These are phyloP conservation scores for Monosporozyma yasuniensis DNA, from an alignment of 805 yeast genomes.

Conservation along the genomic window DNA sequence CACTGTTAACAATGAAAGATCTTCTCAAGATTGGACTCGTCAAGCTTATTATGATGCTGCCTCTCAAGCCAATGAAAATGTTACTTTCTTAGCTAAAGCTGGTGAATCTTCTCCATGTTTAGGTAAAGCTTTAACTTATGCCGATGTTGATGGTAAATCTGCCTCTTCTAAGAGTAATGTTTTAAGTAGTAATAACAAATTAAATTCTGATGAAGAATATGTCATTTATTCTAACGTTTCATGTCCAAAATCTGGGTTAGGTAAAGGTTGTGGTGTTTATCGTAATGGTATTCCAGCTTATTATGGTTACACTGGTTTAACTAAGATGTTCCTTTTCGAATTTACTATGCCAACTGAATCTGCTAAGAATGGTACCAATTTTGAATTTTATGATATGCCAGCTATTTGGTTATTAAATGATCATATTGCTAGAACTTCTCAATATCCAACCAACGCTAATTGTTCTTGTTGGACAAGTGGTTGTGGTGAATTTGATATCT, in stretches of 20 bases:
- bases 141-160: conserved; percentile 46
- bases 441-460: conserved; percentile 47
- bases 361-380: conserved; percentile 28
- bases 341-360: conserved; percentile 57
- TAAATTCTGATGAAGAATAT: conserved; percentile 52
- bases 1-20: conserved; percentile 18
- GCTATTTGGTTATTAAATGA: conserved; percentile 73
- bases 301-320: conserved; percentile 58
- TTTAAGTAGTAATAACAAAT: conserved; percentile 39
- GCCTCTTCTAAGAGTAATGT: conserved; percentile 40
- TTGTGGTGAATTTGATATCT: conserved; percentile 72
- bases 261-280: conserved; percentile 68
- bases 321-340: conserved; percentile 65
- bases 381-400: conserved; percentile 48
- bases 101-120: conserved; percentile 55
- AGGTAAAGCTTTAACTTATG: conserved; percentile 60
- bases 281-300: conserved; percentile 66
- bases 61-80: conserved; percentile 45
- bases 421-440: conserved; percentile 65
- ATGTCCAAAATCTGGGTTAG: conserved; percentile 47
- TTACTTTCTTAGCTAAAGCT: conserved; percentile 57
- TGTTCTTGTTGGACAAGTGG: conserved; percentile 76
- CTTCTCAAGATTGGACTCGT: conserved; percentile 48
- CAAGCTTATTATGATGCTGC: conserved; percentile 45
- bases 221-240: conserved; percentile 47